These are phyloP conservation scores for Melastoma malabathricum DNA, from an alignment of 345 rosid genomes.

Conservation along the genomic window DNA sequence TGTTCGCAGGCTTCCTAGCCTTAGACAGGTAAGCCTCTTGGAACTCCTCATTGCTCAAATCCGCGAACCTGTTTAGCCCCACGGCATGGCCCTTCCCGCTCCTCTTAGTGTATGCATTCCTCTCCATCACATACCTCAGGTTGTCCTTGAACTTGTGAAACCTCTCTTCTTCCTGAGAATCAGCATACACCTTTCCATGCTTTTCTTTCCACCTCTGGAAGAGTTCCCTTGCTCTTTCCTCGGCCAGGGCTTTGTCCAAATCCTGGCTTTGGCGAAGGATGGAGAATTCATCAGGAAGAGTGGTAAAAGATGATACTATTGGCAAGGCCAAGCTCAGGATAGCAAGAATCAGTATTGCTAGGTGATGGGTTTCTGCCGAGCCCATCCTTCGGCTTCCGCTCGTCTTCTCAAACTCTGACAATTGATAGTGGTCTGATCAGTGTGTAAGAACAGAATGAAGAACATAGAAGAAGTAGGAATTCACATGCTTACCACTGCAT, in stretches of 20 bases:
- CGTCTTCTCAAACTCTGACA: too few relatives aligned
- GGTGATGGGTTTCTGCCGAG: not conserved
- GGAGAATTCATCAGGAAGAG: constrained; percentile 31
- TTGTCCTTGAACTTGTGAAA: constrained; percentile 27
- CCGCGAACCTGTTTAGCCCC: constrained; percentile 59
- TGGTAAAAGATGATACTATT: constrained; percentile 8
- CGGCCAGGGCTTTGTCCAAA: constrained; percentile 14
- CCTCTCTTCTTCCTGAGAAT: constrained; percentile 22
- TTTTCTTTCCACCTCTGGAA: constrained; percentile 37
- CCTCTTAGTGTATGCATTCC: constrained; percentile 9
- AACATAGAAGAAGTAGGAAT: too few relatives aligned
- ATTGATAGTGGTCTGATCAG: too few relatives aligned
- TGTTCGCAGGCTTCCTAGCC: constrained; percentile 26
- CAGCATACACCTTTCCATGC: constrained; percentile 32
- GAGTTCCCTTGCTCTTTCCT: constrained; percentile 21
- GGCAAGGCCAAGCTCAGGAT: constrained; percentile 18
- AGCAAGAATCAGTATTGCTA: constrained; percentile 6
- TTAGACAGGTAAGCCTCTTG: constrained; percentile 22
- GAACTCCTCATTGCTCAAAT: constrained; percentile 58
- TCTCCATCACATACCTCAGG: constrained; percentile 30
- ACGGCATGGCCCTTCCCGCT: constrained; percentile 13
- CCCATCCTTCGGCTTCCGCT: not conserved
- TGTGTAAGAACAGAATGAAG: too few relatives aligned
- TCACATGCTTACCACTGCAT: too few relatives aligned
- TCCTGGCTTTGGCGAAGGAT: constrained; percentile 16